Base-by-base conservation (phyloP, 306 rosid species). In the Vigna angularis region DNA sequence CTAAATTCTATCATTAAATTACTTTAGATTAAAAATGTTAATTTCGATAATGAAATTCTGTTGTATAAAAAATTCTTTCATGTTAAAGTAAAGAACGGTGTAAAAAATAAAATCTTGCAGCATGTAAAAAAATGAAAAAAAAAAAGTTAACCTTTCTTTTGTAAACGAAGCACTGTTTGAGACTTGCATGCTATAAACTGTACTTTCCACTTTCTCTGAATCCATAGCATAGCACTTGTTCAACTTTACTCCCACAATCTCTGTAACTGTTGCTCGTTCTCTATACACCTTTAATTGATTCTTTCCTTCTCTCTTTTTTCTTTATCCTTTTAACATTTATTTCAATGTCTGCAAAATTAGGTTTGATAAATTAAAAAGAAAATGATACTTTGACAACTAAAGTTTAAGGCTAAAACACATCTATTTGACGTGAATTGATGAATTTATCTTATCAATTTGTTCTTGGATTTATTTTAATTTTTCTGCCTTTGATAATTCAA, bases 241-340 rank as follows among this genome's bases (percentile, higher is more conserved):
- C 49, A 14, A 50, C 36, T 10, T 65, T 48, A n/a, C 49, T 15
- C 44, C 4, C 34, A 10, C 67, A 66, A 66, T 32, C 20, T 30
- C 57, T 11, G 81, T 69, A 62, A 69, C 12, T 18, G 28, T 18
- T 18, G 24, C 82, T 55, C 16, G 2, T 22, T 57, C 10, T 51
- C 72, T 17, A 1, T 0, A 7, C 10, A 40, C 34, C 11, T 2
- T 48, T 18, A 11, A 2, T 63, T 15, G 1, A 32, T 58, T 65
- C 7, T 45, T 28, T 66, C 2, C 1, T 45, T 16, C 28, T 61
- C 22, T 53, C 5, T 15, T 3, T 51, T 5, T 64, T 53, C 34
- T 64, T 44, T 15, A 9, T 71, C 63, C 7, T 45, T 51, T 42
- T 20, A 12, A 12, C 3, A 24, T 30, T 68, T 70, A 42, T 70